These are phyloP conservation scores for Puya raimondii DNA, from an alignment of 176 grass and related monocot genomes.

Conservation along the genomic window DNA sequence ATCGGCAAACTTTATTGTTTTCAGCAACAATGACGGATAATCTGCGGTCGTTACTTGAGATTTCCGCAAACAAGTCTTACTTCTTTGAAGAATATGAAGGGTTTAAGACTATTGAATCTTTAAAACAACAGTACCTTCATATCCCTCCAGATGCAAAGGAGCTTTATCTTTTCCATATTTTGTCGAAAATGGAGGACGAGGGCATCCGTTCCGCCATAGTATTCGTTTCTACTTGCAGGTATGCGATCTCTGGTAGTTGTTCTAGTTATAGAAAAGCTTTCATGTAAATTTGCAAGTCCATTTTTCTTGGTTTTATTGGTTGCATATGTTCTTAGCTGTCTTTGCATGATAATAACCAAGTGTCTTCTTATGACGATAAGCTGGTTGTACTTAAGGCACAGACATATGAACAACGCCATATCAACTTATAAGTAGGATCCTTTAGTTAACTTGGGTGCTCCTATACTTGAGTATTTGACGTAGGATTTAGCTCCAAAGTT, in stretches of 20 bases:
- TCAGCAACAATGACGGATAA: constrained; percentile 94
- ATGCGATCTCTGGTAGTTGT: constrained; percentile 19
- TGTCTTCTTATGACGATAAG: no score
- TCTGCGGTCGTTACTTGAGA: constrained; percentile 61
- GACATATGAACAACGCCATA: no score
- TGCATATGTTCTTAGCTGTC: no score
- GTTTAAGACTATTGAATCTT: constrained; percentile 76
- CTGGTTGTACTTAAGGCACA: no score
- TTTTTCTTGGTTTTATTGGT: no score
- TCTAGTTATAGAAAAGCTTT: background rate
- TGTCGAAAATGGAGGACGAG: constrained; percentile 54
- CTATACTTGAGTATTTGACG: no score
- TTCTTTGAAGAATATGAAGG: constrained; percentile 90
- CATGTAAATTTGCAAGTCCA: no score
- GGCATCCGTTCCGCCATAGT: constrained; percentile 61
- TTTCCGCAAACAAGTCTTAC: constrained; percentile 71
- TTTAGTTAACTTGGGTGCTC: no score
- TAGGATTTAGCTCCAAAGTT: no score
- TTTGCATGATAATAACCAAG: no score
- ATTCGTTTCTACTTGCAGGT: constrained; percentile 83
- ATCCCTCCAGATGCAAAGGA: constrained; percentile 59
- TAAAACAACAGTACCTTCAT: constrained; percentile 65
- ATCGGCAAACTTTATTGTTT: constrained; percentile 79
- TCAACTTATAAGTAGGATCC: no score
- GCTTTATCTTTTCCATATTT: constrained; percentile 72